Evolutionary conservation across 108 stramenopile genomes (phyloP).

Genomic region (Pseudonitzschia multiseries): DNA sequence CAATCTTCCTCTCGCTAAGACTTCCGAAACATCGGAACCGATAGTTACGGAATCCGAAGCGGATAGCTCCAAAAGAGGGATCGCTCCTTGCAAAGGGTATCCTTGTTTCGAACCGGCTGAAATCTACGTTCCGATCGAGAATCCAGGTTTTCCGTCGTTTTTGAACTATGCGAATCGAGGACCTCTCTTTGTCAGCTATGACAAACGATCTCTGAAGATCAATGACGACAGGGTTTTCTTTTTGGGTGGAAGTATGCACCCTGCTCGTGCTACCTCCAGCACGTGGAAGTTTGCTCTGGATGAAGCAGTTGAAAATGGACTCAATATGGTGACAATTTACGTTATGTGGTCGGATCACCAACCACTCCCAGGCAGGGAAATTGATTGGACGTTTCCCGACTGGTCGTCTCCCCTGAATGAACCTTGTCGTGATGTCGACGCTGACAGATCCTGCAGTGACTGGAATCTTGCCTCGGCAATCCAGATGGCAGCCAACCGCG

Average conservation of each 20-base stretch:
- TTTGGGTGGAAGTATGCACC: conserved; percentile 56
- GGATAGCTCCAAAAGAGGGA: not conserved
- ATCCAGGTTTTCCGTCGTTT: conserved; percentile 42
- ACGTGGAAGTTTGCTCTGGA: conserved; percentile 50
- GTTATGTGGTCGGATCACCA: conserved; percentile 57
- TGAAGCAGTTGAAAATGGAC: conserved; percentile 45
- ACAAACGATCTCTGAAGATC: conserved; percentile 37
- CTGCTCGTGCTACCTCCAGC: conserved; percentile 34
- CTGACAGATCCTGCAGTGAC: conserved; percentile 11
- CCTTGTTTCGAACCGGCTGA: conserved; percentile 28
- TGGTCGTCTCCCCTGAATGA: conserved; percentile 12
- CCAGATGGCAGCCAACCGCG: conserved; percentile 40
- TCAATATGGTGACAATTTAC: conserved; percentile 63
- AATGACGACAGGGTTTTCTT: conserved; percentile 46
- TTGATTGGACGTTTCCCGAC: conserved; percentile 43
- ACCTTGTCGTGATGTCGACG: not conserved
- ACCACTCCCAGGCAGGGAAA: conserved; percentile 24
- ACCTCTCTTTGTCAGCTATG: conserved; percentile 43
- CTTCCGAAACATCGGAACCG: not conserved
- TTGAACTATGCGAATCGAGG: conserved; percentile 25
- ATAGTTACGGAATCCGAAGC: no score
- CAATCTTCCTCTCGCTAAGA: not conserved
- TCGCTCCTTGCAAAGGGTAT: not conserved
- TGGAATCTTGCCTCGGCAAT: conserved; percentile 55
- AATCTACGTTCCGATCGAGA: conserved; percentile 11